A percentile compares a stretch with the other conserved stretches of the same genome.
phyloP scores from a whole-genome alignment of 768 basidiomycete genomes.

The Macrocybe gigantea region DNA sequence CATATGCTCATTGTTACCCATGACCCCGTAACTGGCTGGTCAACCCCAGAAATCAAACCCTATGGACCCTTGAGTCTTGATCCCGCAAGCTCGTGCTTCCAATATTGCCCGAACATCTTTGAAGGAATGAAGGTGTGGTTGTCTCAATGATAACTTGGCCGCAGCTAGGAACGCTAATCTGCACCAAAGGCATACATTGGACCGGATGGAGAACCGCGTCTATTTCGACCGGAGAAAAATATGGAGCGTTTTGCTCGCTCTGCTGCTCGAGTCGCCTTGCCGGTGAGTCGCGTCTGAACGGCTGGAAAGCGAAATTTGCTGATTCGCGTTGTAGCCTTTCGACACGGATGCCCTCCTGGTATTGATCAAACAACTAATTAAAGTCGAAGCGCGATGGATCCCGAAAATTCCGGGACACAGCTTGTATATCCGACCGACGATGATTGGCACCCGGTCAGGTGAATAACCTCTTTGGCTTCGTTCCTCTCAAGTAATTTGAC shows the following conservation, averaged over 20 bases:
- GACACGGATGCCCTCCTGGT: slow-evolving; percentile 59
- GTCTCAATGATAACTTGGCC: not conserved
- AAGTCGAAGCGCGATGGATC: slow-evolving; percentile 80
- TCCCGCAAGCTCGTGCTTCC: slow-evolving; percentile 72
- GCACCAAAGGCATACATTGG: slow-evolving; percentile 57
- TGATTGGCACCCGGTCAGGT: slow-evolving; percentile 51
- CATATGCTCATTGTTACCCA: slow-evolving; percentile 74
- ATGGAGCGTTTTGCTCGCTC: slow-evolving; percentile 77
- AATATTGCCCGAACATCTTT: slow-evolving; percentile 82
- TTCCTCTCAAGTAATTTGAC: slow-evolving; percentile 34
- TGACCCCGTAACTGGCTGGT: slow-evolving; percentile 62
- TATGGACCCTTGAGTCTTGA: slow-evolving; percentile 67
- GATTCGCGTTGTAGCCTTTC: slow-evolving; percentile 46
- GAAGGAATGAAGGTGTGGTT: slow-evolving; percentile 72
- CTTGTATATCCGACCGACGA: slow-evolving; percentile 81
- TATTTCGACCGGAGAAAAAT: slow-evolving; percentile 83
- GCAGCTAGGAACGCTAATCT: not conserved
- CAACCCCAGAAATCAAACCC: slow-evolving; percentile 65
- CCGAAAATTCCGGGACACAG: slow-evolving; percentile 68
- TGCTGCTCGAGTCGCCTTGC: slow-evolving; percentile 66
- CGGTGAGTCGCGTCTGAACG: slow-evolving; percentile 33
- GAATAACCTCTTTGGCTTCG: slow-evolving; percentile 22
- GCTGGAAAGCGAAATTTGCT: not conserved
- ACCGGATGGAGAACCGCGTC: slow-evolving; percentile 62
- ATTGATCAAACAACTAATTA: slow-evolving; percentile 71